These are phyloP conservation scores for Boletus edulis DNA, from an alignment of 768 basidiomycete genomes.

Conservation along the genomic window DNA sequence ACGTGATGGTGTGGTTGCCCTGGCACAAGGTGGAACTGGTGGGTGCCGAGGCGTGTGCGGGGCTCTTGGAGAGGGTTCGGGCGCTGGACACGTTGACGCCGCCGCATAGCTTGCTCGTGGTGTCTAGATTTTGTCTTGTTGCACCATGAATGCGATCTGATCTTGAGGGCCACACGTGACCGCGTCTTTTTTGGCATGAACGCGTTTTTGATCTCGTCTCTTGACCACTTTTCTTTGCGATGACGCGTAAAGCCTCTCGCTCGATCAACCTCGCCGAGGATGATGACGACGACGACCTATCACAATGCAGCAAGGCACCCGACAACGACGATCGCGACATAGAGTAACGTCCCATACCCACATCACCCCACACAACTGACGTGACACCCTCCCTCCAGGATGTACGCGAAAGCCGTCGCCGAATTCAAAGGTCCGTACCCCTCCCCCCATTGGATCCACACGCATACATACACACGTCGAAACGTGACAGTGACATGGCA, in stretches of 20 bases:
- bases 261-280: slow-evolving; percentile 4
- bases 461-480: not conserved
- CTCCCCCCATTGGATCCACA: not conserved
- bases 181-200: not conserved
- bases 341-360: slow-evolving; percentile 18
- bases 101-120: slow-evolving; percentile 27
- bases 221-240: not conserved
- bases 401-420: slow-evolving; percentile 30
- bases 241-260: slow-evolving; percentile 12
- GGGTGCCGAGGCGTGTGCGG: slow-evolving; percentile 9
- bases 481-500: slow-evolving; percentile 29
- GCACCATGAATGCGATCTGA: slow-evolving; percentile 6
- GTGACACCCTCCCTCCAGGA: slow-evolving; percentile 1
- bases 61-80: slow-evolving; percentile 17
- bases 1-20: slow-evolving; percentile 48
- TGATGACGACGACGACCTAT: slow-evolving; percentile 14
- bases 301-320: slow-evolving; percentile 15
- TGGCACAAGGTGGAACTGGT: slow-evolving; percentile 42
- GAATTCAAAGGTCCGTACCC: slow-evolving; percentile 30
- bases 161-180: slow-evolving; percentile 30
- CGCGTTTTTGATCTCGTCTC: not conserved
- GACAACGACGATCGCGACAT: slow-evolving; percentile 28
- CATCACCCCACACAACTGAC: not conserved
- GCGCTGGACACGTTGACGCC: slow-evolving; percentile 28
- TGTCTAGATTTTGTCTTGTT: slow-evolving; percentile 28